phyloP scores from a whole-genome alignment of 2,329 filamentous ascomycete genomes.

The Knufia fluminis region DNA sequence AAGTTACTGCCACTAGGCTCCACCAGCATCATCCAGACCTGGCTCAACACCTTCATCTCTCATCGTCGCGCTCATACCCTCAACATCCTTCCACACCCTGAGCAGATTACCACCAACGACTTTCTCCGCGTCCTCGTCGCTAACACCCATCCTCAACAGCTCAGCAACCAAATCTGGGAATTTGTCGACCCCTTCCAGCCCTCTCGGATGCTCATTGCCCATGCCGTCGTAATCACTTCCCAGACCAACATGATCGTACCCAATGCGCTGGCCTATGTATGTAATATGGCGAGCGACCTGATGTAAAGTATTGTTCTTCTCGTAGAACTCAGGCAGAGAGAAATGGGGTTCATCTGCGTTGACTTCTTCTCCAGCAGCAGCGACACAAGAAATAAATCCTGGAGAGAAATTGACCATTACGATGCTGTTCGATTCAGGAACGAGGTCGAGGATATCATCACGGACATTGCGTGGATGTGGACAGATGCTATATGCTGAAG shows the following conservation, averaged over 20 bases:
- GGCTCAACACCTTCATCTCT: constrained; percentile 46
- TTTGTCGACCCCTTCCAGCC: constrained; percentile 76
- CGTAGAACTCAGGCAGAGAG: constrained; percentile 54
- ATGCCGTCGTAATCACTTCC: constrained; percentile 82
- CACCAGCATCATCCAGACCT: constrained; percentile 33
- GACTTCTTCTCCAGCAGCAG: neutral
- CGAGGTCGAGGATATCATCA: constrained; percentile 68
- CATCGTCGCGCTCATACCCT: constrained; percentile 58
- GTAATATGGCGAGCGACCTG: constrained; percentile 74
- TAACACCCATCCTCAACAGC: constrained; percentile 63
- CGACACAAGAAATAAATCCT: constrained; percentile 70
- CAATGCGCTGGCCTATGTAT: constrained; percentile 73
- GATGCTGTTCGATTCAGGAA: constrained; percentile 62
- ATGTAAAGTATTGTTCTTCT: constrained; percentile 60
- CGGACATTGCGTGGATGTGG: constrained; percentile 86
- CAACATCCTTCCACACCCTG: constrained; percentile 73
- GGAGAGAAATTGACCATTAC: constrained; percentile 90
- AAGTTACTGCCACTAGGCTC: too few species aligned
- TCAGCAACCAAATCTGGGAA: constrained; percentile 71
- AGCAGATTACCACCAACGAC: constrained; percentile 72
- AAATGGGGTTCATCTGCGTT: neutral
- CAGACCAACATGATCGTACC: constrained; percentile 78
- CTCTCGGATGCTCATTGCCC: constrained; percentile 47
- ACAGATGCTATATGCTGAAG: constrained; percentile 69
- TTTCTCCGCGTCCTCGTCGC: constrained; percentile 62